Conservation (phyloP, 768 basidiomycete species). For the Amanita exitialis region DNA sequence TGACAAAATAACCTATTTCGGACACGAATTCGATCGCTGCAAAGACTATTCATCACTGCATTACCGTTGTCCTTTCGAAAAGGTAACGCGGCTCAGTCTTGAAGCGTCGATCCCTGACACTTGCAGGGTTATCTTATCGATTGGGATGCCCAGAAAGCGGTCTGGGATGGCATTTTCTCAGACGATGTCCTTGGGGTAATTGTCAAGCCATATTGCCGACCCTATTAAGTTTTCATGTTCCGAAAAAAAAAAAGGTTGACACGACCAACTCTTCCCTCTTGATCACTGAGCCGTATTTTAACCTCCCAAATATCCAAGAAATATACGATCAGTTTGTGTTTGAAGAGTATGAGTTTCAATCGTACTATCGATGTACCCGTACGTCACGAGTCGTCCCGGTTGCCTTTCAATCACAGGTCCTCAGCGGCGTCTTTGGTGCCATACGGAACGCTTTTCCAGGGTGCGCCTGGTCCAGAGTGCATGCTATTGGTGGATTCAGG, state of each 20-base stretch:
- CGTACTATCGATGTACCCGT: conserved; percentile 79
- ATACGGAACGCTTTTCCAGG: conserved; percentile 59
- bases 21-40: conserved; percentile 74
- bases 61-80: conserved; percentile 82
- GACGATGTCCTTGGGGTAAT: conserved; percentile 56
- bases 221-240: neutral
- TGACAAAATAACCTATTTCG: conserved; percentile 75
- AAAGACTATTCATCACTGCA: conserved; percentile 72
- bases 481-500: conserved; percentile 80
- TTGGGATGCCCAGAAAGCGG: conserved; percentile 91
- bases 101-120: conserved; percentile 13
- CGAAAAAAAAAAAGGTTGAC: conserved; percentile 42
- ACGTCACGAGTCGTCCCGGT: conserved; percentile 21
- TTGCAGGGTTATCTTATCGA: conserved; percentile 82
- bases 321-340: conserved; percentile 94
- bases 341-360: conserved; percentile 90
- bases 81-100: conserved; percentile 32
- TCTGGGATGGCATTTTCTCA: conserved; percentile 90
- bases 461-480: conserved; percentile 61
- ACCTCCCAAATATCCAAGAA: conserved; percentile 85
- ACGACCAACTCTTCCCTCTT: conserved; percentile 66
- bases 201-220: neutral
- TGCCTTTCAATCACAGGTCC: conserved; percentile 7
- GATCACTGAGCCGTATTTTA: conserved; percentile 92
- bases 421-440: conserved; percentile 76